Evolutionary conservation across 257 asterid species (phyloP).

Genomic region (Solanum microdontum): DNA sequence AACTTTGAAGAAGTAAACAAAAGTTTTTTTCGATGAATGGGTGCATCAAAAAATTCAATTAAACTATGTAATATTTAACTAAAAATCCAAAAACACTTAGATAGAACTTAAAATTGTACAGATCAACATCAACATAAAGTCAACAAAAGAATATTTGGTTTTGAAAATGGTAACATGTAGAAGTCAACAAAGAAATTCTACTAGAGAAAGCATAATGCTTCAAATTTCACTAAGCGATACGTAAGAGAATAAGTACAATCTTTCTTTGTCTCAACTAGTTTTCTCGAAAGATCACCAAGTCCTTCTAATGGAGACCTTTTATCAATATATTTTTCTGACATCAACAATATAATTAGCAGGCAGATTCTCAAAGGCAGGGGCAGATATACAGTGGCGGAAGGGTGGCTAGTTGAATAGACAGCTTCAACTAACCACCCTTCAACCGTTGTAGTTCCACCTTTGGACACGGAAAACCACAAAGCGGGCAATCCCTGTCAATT

Average conservation of each 20-base stretch:
- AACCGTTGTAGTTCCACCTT: neutral
- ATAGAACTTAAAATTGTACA: neutral
- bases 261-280: neutral
- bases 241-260: neutral
- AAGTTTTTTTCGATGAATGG: neutral
- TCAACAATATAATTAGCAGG: neutral
- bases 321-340: neutral
- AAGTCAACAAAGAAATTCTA: neutral
- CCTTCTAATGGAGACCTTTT: neutral
- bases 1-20: neutral
- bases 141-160: neutral
- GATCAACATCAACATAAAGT: neutral
- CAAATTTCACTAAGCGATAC: neutral
- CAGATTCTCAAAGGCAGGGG: neutral
- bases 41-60: neutral
- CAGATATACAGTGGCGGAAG: neutral
- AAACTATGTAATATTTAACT: neutral
- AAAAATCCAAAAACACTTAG: neutral
- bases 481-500: neutral
- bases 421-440: neutral
- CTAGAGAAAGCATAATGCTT: neutral
- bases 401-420: neutral
- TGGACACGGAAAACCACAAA: neutral
- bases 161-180: neutral
- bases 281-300: neutral